Evolutionary conservation across 345 rosid species (phyloP), one percentile per base, ranked within the genome.

Genomic region (Barbarea vulgaris): DNA sequence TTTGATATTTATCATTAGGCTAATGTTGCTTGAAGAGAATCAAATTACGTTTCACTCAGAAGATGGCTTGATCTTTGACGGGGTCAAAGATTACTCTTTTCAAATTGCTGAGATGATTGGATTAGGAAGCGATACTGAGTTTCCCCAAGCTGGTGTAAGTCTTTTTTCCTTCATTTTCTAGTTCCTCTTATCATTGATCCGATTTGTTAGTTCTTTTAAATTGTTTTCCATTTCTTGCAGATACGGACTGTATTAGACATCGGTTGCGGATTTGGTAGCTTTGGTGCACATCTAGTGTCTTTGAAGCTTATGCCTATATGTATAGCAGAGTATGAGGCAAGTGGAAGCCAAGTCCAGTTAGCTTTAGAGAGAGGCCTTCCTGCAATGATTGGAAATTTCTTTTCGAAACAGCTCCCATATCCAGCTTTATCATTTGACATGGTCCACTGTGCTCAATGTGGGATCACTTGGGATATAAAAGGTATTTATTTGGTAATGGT

Each of bases 281-380:
- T 93, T 84, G 98, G 98, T 77, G 93, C 97, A 69, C 98, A 95
- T 85, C 77, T 95, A 67, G 84, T 91, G 42, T 90, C 99, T 13
- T 70, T 93, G 63, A 86, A 89, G 44, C 39, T 95, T 72, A 91
- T 95, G 98, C 73, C 91, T 80, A 75, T 93, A 60, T 93, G 99
- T 80, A 83, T 90, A 54, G 98, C 99, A 1, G 89, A 85, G 75
- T 93, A 95, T 77, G 98, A 95, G 81, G 91, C 87, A 19, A 91
- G 89, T 61, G 98, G 98, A 46, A 95, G 98, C 81, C 98, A 95
- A 88, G 99, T 93, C 54, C 99, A 95, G 74, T 68, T 95, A 65
- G 91, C 99, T 61, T 85, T 95, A 58, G 98, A 95, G 87, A 90
- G 99, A 85, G 99, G 99, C 69, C 97, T 95, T 79, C 99, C 98